A percentile compares a stretch with the other conserved stretches of the same genome.
Evolutionary conservation across 208 protist species (phyloP).

Genomic region (Leishmania lainsoni): DNA sequence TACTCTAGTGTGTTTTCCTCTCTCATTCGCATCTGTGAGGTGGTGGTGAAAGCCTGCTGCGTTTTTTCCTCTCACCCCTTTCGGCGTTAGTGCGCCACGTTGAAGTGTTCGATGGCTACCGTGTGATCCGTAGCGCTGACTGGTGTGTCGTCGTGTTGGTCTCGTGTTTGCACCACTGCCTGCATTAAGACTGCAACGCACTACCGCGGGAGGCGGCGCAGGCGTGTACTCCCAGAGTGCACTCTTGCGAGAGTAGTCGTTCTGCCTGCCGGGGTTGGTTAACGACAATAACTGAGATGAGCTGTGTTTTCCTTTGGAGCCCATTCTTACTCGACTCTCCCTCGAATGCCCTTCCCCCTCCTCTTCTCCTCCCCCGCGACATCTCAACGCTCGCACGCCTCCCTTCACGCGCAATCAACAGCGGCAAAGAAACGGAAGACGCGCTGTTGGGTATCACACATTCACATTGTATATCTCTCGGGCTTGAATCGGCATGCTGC

Average conservation of each 20-base stretch:
- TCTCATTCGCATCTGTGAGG: background rate
- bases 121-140: background rate
- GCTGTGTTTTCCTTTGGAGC: background rate
- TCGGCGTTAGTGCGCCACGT: background rate
- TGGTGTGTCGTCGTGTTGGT: background rate
- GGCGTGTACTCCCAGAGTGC: background rate
- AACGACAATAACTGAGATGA: background rate
- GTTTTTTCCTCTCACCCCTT: background rate
- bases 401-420: background rate
- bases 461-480: background rate
- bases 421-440: background rate
- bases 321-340: background rate
- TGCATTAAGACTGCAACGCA: background rate
- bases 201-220: background rate
- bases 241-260: background rate
- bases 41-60: background rate
- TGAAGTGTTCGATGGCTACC: background rate
- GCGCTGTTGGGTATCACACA: background rate
- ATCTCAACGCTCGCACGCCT: background rate
- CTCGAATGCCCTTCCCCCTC: background rate
- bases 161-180: conserved; percentile 1
- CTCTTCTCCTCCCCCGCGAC: background rate
- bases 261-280: background rate
- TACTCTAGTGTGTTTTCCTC: background rate
- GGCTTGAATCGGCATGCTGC: conserved; percentile 15